phyloP scores from a whole-genome alignment of 495 filamentous ascomycete species.

The Evernia prunastri region DNA sequence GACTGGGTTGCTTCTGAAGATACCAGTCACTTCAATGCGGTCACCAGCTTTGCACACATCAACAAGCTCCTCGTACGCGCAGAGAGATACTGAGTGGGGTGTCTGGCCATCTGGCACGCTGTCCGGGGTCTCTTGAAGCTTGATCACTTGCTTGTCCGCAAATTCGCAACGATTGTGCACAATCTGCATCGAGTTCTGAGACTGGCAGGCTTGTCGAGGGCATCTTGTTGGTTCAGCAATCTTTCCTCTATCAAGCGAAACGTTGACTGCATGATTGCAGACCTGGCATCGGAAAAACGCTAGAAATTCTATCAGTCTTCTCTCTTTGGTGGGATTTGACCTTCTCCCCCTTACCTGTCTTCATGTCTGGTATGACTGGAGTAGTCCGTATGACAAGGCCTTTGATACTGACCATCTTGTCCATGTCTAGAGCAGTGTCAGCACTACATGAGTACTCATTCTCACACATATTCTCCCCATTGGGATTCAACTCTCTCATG shows the following conservation, averaged over 20 bases:
- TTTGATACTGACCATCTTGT: conserved; percentile 93
- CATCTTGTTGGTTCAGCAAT: conserved; percentile 92
- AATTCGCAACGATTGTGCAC: conserved; percentile 94
- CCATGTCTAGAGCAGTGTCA: conserved; percentile 59
- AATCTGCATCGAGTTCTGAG: conserved; percentile 94
- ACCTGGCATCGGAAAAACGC: conserved; percentile 93
- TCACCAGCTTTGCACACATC: conserved; percentile 98
- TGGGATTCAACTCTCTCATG: conserved; percentile 89
- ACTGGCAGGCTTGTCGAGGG: conserved; percentile 73
- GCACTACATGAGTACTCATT: conserved; percentile 4
- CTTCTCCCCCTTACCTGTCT: conserved; percentile 49
- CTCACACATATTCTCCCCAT: conserved; percentile 41
- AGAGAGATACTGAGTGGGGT: conserved; percentile 95
- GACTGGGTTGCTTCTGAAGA: conserved; percentile 90
- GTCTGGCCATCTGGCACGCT: conserved; percentile 91
- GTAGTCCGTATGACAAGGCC: conserved; percentile 94
- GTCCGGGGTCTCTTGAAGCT: conserved; percentile 96
- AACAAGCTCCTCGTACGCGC: conserved; percentile 93
- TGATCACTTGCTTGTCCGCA: conserved; percentile 97
- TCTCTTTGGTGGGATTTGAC: background rate
- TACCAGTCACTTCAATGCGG: conserved; percentile 89
- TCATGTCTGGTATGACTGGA: conserved; percentile 97
- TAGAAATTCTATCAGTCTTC: conserved; percentile 7
- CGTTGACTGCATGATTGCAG: conserved; percentile 83
- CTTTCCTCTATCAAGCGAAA: conserved; percentile 89